These are phyloP conservation scores for Aquilaria agallochum DNA, from an alignment of 441 rosid species.

Conservation along the genomic window DNA sequence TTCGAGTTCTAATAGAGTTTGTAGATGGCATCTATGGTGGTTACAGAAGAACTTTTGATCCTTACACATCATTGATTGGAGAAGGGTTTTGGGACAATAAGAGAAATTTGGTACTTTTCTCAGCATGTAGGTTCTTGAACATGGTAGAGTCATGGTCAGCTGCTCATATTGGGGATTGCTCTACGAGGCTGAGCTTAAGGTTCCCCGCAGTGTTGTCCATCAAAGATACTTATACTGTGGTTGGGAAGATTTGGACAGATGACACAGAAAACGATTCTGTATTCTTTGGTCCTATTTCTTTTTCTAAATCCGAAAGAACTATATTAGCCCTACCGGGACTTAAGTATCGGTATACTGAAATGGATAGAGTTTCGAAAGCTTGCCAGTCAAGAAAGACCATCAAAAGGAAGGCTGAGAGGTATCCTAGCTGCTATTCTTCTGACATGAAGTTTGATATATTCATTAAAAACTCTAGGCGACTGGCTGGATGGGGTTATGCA, in stretches of 20 bases:
- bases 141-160: constrained; percentile 14
- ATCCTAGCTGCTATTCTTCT: constrained; percentile 15
- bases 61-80: constrained; percentile 21
- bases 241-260: constrained; percentile 31
- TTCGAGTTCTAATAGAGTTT: constrained; percentile 24
- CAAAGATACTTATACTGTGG: constrained; percentile 12
- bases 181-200: constrained; percentile 24
- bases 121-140: constrained; percentile 28
- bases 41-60: constrained; percentile 14
- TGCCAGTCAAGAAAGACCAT: constrained; percentile 12
- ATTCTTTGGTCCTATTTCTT: constrained; percentile 16
- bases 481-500: constrained; percentile 18
- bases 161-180: constrained; percentile 33
- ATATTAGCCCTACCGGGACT: constrained; percentile 14
- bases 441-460: constrained; percentile 21
- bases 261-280: constrained; percentile 15
- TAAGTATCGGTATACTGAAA: constrained; percentile 27
- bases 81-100: constrained; percentile 39
- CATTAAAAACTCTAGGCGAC: neutral
- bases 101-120: constrained; percentile 14
- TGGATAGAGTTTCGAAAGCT: constrained; percentile 14
- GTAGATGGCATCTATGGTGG: neutral
- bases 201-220: constrained; percentile 33
- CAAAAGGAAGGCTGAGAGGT: constrained; percentile 1
- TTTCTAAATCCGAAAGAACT: neutral